phyloP scores from a whole-genome alignment of 768 basidiomycete species.

The Suillus alpinus region DNA sequence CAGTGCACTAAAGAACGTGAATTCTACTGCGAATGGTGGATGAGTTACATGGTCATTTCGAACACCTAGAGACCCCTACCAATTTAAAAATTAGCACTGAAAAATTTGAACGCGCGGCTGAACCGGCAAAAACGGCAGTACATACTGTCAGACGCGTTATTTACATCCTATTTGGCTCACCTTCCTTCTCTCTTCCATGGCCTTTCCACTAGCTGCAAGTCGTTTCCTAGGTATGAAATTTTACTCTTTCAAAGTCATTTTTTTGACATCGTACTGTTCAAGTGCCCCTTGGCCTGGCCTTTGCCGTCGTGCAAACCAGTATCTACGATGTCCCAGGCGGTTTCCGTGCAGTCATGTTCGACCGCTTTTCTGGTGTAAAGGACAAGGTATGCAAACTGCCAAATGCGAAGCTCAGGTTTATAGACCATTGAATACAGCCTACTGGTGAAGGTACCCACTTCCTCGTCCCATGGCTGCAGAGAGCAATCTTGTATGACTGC shows the following conservation, averaged over 20 bases:
- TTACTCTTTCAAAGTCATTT: neutral
- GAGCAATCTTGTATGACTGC: constrained; percentile 95
- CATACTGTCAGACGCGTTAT: constrained; percentile 13
- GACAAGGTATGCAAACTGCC: constrained; percentile 49
- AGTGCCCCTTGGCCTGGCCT: constrained; percentile 40
- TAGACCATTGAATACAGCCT: constrained; percentile 49
- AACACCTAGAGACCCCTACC: neutral
- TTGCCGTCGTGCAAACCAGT: constrained; percentile 47
- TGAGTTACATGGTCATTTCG: too few species aligned
- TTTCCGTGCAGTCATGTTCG: constrained; percentile 96
- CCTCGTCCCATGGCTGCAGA: constrained; percentile 92
- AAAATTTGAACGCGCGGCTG: neutral
- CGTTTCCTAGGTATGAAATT: constrained; percentile 46
- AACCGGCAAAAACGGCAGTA: neutral
- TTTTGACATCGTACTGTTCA: constrained; percentile 9
- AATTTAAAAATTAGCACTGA: too few species aligned
- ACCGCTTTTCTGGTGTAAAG: constrained; percentile 91
- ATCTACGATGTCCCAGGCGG: constrained; percentile 83
- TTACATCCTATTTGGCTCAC: constrained; percentile 24
- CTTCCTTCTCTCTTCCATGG: constrained; percentile 35
- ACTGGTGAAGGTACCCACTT: constrained; percentile 94
- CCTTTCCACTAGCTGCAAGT: constrained; percentile 46
- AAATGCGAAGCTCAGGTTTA: neutral
- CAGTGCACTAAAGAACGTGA: too few species aligned
- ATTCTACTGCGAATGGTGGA: too few species aligned